Evolutionary conservation across 495 filamentous ascomycete species (phyloP).

Genomic region (Mycothermus thermophilus): DNA sequence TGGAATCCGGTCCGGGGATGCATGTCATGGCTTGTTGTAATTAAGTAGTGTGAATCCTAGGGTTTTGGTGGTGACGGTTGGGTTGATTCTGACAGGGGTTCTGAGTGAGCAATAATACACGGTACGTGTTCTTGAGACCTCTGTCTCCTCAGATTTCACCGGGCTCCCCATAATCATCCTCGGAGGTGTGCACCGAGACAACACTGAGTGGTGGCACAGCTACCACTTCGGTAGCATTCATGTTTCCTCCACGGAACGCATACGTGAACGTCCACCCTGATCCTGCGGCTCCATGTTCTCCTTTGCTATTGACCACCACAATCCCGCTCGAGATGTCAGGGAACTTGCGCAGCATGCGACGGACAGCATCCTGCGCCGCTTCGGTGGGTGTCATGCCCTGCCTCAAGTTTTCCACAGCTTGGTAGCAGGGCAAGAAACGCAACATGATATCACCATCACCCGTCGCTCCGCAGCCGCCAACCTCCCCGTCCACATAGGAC

Average conservation of each 20-base stretch:
- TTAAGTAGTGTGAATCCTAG: too few species aligned
- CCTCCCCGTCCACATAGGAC: constrained; percentile 36
- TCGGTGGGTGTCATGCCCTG: constrained; percentile 26
- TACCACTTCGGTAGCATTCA: constrained; percentile 28
- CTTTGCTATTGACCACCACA: constrained; percentile 29
- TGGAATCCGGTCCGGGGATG: too few species aligned
- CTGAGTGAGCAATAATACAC: too few species aligned
- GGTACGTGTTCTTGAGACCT: too few species aligned
- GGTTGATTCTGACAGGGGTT: too few species aligned
- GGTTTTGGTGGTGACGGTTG: too few species aligned
- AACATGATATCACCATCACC: constrained; percentile 40
- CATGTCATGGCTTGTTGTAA: too few species aligned
- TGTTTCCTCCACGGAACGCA: constrained; percentile 27
- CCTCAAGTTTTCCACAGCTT: constrained; percentile 34
- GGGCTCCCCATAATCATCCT: too few species aligned
- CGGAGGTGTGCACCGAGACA: too few species aligned
- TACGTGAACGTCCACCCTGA: constrained; percentile 37
- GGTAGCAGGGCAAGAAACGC: constrained; percentile 37
- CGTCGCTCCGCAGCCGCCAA: constrained; percentile 36
- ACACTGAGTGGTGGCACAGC: constrained; percentile 23
- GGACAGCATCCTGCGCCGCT: constrained; percentile 32
- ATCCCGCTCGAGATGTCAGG: constrained; percentile 30
- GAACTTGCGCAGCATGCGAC: constrained; percentile 31
- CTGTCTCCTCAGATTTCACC: too few species aligned
- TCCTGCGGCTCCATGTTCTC: constrained; percentile 31